These are phyloP conservation scores for Anthracocystis panici-leucophaei DNA, from an alignment of 1,284 basidiomycete genomes.

Conservation along the genomic window DNA sequence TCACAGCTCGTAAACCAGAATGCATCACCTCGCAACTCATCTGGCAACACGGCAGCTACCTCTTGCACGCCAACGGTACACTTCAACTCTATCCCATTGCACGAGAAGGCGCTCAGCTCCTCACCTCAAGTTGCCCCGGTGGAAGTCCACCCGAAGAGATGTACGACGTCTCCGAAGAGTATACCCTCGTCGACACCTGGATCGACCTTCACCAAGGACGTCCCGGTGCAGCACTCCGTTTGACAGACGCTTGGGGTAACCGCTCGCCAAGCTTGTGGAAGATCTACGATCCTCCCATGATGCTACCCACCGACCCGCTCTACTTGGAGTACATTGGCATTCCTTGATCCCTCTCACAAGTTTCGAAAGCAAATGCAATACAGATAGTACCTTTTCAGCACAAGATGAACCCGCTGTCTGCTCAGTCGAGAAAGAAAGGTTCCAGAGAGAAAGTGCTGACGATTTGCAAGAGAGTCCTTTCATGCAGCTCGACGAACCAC, in stretches of 20 bases:
- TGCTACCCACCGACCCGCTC: slow-evolving; percentile 59
- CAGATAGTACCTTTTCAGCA: slow-evolving; percentile 14
- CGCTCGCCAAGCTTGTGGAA: slow-evolving; percentile 50
- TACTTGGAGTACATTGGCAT: slow-evolving; percentile 54
- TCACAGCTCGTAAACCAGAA: slow-evolving; percentile 48
- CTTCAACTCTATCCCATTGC: slow-evolving; percentile 42
- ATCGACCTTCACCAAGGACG: slow-evolving; percentile 34
- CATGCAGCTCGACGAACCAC: neutral
- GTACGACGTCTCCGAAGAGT: slow-evolving; percentile 44
- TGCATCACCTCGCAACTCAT: slow-evolving; percentile 64
- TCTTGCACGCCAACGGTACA: slow-evolving; percentile 54
- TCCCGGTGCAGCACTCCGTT: slow-evolving; percentile 18
- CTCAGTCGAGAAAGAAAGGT: neutral
- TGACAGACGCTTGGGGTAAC: slow-evolving; percentile 46
- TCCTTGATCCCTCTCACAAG: slow-evolving; percentile 6
- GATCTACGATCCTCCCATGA: slow-evolving; percentile 63
- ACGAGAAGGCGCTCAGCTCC: slow-evolving; percentile 43
- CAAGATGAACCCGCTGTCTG: neutral
- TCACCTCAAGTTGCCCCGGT: slow-evolving; percentile 32
- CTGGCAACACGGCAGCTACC: slow-evolving; percentile 69
- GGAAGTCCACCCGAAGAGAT: slow-evolving; percentile 38
- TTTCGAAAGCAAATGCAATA: slow-evolving; percentile 1
- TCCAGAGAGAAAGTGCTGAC: neutral
- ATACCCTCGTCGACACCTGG: slow-evolving; percentile 50
- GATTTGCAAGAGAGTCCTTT: neutral